Evolutionary conservation across 73 alveolate genomes (phyloP).

Genomic region (Uronychia binucleata): DNA sequence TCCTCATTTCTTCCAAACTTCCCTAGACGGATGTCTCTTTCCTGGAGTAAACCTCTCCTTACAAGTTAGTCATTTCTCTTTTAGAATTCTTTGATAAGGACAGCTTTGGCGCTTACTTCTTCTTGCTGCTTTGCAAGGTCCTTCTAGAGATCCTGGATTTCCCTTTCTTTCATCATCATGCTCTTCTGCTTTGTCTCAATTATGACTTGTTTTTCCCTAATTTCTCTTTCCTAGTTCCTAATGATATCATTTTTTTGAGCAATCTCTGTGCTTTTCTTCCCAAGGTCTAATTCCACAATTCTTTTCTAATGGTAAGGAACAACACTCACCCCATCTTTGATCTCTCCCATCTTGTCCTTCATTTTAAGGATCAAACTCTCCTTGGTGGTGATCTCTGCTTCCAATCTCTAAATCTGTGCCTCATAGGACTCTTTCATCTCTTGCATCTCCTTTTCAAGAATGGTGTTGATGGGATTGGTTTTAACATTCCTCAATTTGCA

Average conservation of each 20-base stretch:
- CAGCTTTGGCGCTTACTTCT: background rate
- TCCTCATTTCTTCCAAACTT: slow-evolving; percentile 13
- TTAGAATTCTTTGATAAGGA: background rate
- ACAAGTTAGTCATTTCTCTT: background rate
- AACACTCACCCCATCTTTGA: background rate
- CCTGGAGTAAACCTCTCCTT: background rate
- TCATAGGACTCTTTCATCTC: background rate
- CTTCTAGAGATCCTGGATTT: background rate
- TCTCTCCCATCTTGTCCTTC: background rate
- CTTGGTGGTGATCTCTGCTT: background rate
- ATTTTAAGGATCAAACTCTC: background rate
- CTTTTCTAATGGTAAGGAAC: background rate
- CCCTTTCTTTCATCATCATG: too few species aligned
- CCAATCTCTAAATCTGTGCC: background rate
- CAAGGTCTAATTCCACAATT: background rate
- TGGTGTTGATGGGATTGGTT: background rate
- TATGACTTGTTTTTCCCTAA: background rate
- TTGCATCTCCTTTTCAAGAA: background rate
- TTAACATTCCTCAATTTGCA: background rate
- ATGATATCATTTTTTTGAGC: background rate
- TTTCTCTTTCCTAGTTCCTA: background rate
- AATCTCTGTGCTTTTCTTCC: background rate
- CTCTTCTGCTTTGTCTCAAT: background rate
- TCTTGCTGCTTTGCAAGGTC: background rate
- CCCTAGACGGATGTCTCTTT: background rate